These are phyloP conservation scores for Cinnamomum micranthum DNA, from an alignment of 164 flowering plant species.

Conservation along the genomic window DNA sequence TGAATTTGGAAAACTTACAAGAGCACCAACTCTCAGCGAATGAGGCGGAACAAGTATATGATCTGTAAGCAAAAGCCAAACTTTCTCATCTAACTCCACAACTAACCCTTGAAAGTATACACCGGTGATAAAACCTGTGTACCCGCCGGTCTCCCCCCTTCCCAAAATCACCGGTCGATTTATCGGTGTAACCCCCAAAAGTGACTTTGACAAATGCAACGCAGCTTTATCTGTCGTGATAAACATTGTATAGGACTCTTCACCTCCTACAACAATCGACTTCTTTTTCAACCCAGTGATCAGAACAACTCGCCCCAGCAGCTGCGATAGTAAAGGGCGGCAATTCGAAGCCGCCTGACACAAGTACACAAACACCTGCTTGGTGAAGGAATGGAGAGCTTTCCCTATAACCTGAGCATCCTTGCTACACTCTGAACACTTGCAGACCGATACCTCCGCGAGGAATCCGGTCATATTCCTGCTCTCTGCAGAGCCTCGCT, in stretches of 20 bases:
- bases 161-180: constrained; percentile 25
- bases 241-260: constrained; percentile 47
- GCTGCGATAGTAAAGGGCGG: constrained; percentile 55
- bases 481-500: not conserved
- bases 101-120: constrained; percentile 72
- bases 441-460: constrained; percentile 47
- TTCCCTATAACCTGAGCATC: constrained; percentile 16
- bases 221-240: constrained; percentile 43
- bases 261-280: constrained; percentile 47
- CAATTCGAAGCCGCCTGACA: constrained; percentile 50
- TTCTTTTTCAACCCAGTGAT: constrained; percentile 69
- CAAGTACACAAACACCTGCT: constrained; percentile 43
- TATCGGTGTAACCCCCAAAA: not conserved
- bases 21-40: constrained; percentile 66
- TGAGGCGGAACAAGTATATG: constrained; percentile 38
- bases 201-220: constrained; percentile 29
- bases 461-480: constrained; percentile 55
- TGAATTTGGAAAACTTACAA: constrained; percentile 43
- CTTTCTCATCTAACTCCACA: constrained; percentile 73
- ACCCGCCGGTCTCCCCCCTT: constrained; percentile 44
- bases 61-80: constrained; percentile 71
- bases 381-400: constrained; percentile 32
- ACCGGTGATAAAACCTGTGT: constrained; percentile 70
- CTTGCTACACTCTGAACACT: constrained; percentile 48
- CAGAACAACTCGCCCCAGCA: constrained; percentile 38